A percentile compares a stretch with the other conserved stretches of the same genome.
Conservation (phyloP, 495 filamentous ascomycete genomes). For the Podospora australis region DNA sequence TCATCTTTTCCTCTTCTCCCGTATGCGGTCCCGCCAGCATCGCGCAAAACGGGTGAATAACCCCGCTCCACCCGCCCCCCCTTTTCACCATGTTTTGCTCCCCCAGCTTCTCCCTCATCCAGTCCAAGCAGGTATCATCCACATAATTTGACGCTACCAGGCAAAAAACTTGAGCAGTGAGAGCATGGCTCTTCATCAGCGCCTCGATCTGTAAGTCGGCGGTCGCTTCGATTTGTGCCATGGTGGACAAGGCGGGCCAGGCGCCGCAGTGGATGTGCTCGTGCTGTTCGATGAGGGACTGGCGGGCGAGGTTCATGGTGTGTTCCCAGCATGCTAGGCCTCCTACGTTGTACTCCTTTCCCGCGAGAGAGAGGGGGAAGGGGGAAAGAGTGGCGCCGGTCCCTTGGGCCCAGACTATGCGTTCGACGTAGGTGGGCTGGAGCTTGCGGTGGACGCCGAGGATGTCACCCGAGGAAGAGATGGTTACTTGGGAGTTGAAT, state of each 20-base stretch:
- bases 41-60: conserved; percentile 32
- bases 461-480: conserved; percentile 34
- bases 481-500: conserved; percentile 39
- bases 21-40: conserved; percentile 31
- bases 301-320: conserved; percentile 39
- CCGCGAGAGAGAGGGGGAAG: conserved; percentile 2
- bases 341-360: conserved; percentile 32
- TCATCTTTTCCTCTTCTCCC: conserved; percentile 27
- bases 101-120: conserved; percentile 37
- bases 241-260: conserved; percentile 37
- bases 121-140: conserved; percentile 32
- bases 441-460: conserved; percentile 43
- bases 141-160: conserved; percentile 35
- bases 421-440: conserved; percentile 44
- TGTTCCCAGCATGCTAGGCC: conserved; percentile 46
- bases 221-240: conserved; percentile 29
- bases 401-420: conserved; percentile 40
- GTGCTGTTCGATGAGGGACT: conserved; percentile 33
- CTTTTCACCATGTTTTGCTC: conserved; percentile 34
- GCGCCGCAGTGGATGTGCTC: conserved; percentile 36
- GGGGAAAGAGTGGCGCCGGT: conserved; percentile 30
- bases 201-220: conserved; percentile 38
- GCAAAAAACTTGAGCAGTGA: conserved; percentile 38
- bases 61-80: conserved; percentile 35
- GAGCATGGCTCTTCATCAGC: conserved; percentile 38